These are phyloP conservation scores for Pseudozyma pruni DNA, from an alignment of 1,284 basidiomycete species.

Conservation along the genomic window DNA sequence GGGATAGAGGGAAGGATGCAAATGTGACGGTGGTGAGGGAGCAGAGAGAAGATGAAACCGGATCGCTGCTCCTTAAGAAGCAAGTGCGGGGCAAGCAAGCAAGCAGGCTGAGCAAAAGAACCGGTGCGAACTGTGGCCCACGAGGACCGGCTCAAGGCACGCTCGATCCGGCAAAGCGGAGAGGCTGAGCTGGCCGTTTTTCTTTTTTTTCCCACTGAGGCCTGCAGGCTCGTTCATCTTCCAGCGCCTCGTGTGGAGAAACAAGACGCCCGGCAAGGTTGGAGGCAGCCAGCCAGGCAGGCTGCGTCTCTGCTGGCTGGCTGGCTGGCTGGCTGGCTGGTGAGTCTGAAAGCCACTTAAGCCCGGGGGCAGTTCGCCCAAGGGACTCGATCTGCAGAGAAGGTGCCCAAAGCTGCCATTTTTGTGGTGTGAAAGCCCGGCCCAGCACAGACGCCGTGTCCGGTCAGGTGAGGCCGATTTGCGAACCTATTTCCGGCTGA, in stretches of 20 bases:
- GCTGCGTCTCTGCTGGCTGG: too few relatives aligned
- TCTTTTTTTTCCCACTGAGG: too few relatives aligned
- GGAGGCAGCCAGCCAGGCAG: too few relatives aligned
- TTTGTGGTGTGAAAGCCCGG: conserved; percentile 16
- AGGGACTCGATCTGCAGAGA: conserved; percentile 2
- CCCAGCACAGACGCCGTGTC: conserved; percentile 10
- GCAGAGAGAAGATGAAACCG: background rate
- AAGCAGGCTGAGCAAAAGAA: background rate
- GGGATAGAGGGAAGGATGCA: background rate
- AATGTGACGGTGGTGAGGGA: background rate
- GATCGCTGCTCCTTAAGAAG: background rate
- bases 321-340: too few relatives aligned
- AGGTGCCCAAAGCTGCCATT: background rate
- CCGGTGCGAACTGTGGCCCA: background rate
- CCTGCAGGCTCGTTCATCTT: too few relatives aligned
- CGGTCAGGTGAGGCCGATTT: conserved; percentile 3
- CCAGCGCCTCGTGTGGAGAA: too few relatives aligned
- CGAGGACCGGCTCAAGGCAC: conserved; percentile 3
- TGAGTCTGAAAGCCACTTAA: background rate
- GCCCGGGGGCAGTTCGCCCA: background rate
- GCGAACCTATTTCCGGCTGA: background rate
- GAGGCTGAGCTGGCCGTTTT: background rate
- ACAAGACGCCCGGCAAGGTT: too few relatives aligned
- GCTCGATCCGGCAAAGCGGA: conserved; percentile 13
- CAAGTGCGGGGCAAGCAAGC: conserved; percentile 4